Percentiles rank a stretch among this genome's conserved stretches.
phyloP scores from a whole-genome alignment of 2,329 filamentous ascomycete species.

The Cadophora malorum region DNA sequence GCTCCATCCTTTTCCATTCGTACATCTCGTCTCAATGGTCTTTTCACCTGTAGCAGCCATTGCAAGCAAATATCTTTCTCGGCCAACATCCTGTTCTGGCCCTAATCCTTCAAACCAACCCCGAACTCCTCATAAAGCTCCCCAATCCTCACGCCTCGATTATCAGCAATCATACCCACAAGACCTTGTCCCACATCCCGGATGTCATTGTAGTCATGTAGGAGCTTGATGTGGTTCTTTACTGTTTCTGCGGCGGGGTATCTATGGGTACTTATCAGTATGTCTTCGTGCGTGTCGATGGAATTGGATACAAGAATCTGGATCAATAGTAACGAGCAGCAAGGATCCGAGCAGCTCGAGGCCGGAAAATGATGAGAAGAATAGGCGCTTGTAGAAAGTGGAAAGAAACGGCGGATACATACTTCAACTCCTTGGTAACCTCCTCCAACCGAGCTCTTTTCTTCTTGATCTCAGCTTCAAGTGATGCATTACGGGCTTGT shows the following conservation, averaged over 20 bases:
- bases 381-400: background rate
- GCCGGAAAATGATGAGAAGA: background rate
- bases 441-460: conserved; percentile 48
- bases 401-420: conserved; percentile 22
- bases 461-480: conserved; percentile 47
- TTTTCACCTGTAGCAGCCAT: background rate
- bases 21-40: background rate
- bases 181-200: conserved; percentile 71
- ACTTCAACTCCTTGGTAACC: conserved; percentile 45
- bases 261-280: too few relatives aligned
- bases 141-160: conserved; percentile 55
- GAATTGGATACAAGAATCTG: too few relatives aligned
- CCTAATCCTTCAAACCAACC: conserved; percentile 43
- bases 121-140: conserved; percentile 47
- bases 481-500: conserved; percentile 53
- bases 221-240: conserved; percentile 66
- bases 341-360: background rate
- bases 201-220: conserved; percentile 75
- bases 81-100: background rate
- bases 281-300: too few relatives aligned
- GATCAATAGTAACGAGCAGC: background rate
- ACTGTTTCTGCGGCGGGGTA: conserved; percentile 55
- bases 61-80: background rate
- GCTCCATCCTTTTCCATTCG: background rate
- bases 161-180: conserved; percentile 71